Percentiles rank a stretch among this genome's conserved stretches.
Conservation (phyloP, 2,329 filamentous ascomycete genomes). For the Tolypocladium guangdongense region DNA sequence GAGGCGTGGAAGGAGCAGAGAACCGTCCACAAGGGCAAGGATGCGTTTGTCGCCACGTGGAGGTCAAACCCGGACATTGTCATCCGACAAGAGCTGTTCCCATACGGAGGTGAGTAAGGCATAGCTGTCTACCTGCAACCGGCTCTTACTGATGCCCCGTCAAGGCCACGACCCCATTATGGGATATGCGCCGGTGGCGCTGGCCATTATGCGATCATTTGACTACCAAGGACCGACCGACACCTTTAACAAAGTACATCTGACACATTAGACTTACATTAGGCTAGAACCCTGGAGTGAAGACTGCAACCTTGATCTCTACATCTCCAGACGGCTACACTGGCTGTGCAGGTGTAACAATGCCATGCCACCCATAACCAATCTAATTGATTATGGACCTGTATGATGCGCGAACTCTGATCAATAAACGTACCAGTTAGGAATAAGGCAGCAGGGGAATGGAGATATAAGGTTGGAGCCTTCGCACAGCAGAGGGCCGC, state of each 20-base stretch:
- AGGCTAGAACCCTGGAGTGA: background rate
- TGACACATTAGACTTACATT: too few species aligned
- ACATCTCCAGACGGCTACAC: background rate
- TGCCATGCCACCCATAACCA: background rate
- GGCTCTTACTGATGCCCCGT: background rate
- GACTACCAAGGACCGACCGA: slow-evolving; percentile 25
- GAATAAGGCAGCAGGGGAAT: background rate
- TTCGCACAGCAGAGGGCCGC: background rate
- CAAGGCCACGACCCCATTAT: slow-evolving; percentile 61
- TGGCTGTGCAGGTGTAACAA: background rate
- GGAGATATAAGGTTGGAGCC: background rate
- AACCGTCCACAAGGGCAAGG: slow-evolving; percentile 31
- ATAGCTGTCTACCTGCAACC: background rate
- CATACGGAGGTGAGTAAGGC: slow-evolving; percentile 39
- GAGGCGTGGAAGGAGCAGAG: slow-evolving; percentile 32
- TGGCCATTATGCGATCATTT: slow-evolving; percentile 58
- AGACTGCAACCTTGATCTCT: background rate
- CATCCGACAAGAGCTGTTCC: slow-evolving; percentile 43
- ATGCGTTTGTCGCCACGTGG: slow-evolving; percentile 38
- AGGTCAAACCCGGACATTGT: slow-evolving; percentile 31
- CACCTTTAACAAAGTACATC: background rate
- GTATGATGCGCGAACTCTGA: background rate
- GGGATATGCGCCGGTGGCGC: slow-evolving; percentile 49
- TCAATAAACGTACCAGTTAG: background rate
- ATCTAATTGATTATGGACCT: background rate